Conservation (phyloP, 768 basidiomycete genomes). For the Holtermanniella nyarrowii region DNA sequence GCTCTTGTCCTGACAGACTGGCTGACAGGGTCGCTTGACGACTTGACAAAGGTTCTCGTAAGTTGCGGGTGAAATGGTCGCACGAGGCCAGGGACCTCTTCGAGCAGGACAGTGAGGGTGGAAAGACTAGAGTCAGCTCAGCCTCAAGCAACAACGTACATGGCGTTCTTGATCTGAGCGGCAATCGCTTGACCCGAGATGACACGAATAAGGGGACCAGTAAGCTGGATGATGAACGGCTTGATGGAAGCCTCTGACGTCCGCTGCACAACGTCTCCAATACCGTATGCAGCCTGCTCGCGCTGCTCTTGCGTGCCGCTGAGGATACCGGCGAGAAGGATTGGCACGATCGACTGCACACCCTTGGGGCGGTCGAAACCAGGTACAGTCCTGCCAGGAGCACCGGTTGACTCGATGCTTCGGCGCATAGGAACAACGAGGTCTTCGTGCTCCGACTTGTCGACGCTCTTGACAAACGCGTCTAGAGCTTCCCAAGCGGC, state of each 20-base stretch:
- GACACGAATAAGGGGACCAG: constrained; percentile 88
- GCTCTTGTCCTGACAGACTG: constrained; percentile 69
- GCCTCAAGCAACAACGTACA: constrained; percentile 41
- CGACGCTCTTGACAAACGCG: constrained; percentile 73
- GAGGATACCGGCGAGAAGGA: constrained; percentile 84
- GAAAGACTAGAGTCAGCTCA: constrained; percentile 45
- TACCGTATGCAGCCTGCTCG: constrained; percentile 90
- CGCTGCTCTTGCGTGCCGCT: constrained; percentile 80
- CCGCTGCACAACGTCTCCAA: constrained; percentile 86
- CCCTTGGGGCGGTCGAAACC: constrained; percentile 76
- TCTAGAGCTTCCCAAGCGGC: constrained; percentile 78
- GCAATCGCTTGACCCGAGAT: constrained; percentile 69
- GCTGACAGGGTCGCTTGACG: constrained; percentile 68
- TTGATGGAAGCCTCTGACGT: constrained; percentile 81
- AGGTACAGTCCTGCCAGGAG: constrained; percentile 64
- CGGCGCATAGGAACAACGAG: constrained; percentile 80
- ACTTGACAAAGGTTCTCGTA: constrained; percentile 92
- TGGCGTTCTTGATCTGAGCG: constrained; percentile 83
- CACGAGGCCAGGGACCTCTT: constrained; percentile 75
- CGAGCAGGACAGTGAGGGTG: constrained; percentile 74
- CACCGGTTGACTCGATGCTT: constrained; percentile 74
- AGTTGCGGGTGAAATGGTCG: constrained; percentile 98
- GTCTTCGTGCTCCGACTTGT: constrained; percentile 86
- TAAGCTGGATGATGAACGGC: constrained; percentile 88
- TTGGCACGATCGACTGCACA: constrained; percentile 67